Evolutionary conservation across 257 asterid species (phyloP).

Genomic region (Cinchona pubescens): DNA sequence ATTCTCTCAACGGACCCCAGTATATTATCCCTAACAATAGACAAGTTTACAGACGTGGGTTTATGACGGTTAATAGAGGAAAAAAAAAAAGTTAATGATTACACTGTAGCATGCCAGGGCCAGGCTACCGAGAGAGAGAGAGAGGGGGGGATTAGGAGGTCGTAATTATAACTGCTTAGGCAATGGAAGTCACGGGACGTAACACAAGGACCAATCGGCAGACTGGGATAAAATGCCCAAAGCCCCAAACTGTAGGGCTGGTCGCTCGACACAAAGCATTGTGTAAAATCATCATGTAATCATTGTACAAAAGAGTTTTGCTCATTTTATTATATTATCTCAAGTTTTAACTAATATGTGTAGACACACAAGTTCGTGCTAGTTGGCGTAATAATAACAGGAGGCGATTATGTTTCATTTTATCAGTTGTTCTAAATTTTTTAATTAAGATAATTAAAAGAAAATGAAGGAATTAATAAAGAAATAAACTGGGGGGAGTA

Average conservation of each 20-base stretch:
- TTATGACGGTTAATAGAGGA: not conserved
- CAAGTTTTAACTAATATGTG: not conserved
- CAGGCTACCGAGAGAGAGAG: too few species aligned
- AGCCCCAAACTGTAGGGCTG: constrained; percentile 2
- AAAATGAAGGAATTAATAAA: constrained; percentile 7
- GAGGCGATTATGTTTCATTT: not conserved
- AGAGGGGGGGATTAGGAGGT: not conserved
- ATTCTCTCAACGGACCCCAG: too few species aligned
- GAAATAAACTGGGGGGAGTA: not conserved
- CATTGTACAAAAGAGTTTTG: constrained; percentile 26
- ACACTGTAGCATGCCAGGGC: not conserved
- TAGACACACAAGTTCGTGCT: not conserved
- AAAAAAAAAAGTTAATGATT: not conserved
- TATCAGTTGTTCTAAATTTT: too few species aligned
- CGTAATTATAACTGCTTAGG: not conserved
- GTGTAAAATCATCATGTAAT: constrained; percentile 44
- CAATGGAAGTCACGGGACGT: not conserved
- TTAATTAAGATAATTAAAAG: too few species aligned
- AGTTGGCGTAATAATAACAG: constrained; percentile 10
- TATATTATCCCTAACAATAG: too few species aligned
- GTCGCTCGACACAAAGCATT: constrained; percentile 22
- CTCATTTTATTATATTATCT: constrained; percentile 14
- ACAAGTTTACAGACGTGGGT: not conserved
- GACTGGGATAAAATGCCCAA: constrained; percentile 15
- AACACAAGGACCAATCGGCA: constrained; percentile 2